A percentile compares a stretch with the other conserved stretches of the same genome.
Conservation (phyloP, 345 rosid genomes). For the Gossypium mustelinum region DNA sequence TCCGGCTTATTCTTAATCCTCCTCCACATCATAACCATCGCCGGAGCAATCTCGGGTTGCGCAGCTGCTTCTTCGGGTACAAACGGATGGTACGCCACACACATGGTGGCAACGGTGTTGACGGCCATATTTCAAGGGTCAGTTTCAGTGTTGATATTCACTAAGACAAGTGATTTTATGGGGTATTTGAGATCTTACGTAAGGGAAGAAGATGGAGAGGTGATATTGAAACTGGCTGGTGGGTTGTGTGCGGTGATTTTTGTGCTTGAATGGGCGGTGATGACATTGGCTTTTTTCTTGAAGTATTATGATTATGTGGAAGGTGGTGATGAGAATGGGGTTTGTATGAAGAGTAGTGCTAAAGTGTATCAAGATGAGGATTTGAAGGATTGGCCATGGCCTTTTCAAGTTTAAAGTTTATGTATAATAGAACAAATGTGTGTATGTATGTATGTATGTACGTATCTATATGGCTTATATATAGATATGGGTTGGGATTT, state of each 20-base stretch:
- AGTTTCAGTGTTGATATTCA: slow-evolving; percentile 68
- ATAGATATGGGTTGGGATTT: neutral
- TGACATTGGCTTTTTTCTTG: slow-evolving; percentile 84
- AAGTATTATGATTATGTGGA: slow-evolving; percentile 68
- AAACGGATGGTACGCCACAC: slow-evolving; percentile 68
- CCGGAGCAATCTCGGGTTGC: slow-evolving; percentile 66
- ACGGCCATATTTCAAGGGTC: slow-evolving; percentile 94
- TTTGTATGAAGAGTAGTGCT: slow-evolving; percentile 41
- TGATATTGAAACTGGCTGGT: slow-evolving; percentile 77
- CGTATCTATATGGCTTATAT: neutral
- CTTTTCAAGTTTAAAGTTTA: slow-evolving; percentile 52
- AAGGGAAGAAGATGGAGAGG: slow-evolving; percentile 71
- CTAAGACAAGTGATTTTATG: slow-evolving; percentile 61
- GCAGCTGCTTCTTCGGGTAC: slow-evolving; percentile 56
- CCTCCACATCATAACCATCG: slow-evolving; percentile 54
- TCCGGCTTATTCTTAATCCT: slow-evolving; percentile 60
- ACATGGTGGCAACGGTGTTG: slow-evolving; percentile 79
- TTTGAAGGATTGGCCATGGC: slow-evolving; percentile 80
- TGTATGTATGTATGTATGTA: neutral
- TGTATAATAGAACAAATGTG: neutral
- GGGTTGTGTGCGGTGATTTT: slow-evolving; percentile 69
- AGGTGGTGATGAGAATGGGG: slow-evolving; percentile 21
- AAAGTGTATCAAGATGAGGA: slow-evolving; percentile 77
- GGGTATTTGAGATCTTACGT: slow-evolving; percentile 72
- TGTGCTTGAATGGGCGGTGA: slow-evolving; percentile 82